A percentile compares a stretch with the other conserved stretches of the same genome.
phyloP scores from a whole-genome alignment of 2,329 filamentous ascomycete genomes.

The Colletotrichum acutatum region DNA sequence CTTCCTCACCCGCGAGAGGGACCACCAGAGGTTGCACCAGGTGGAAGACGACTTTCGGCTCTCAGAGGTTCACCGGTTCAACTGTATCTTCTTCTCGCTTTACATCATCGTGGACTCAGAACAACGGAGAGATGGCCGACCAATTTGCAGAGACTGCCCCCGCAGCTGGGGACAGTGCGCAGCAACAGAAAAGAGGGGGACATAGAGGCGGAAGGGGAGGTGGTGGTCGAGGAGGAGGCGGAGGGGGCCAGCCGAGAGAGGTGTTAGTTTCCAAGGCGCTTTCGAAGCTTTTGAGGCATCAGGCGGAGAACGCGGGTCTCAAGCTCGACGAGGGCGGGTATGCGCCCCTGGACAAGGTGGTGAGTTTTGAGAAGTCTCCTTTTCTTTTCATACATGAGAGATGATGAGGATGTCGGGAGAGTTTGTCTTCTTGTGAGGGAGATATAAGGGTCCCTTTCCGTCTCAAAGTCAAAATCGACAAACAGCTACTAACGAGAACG shows the following conservation, averaged over 20 bases:
- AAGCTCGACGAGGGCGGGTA: constrained; percentile 69
- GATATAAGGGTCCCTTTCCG: neutral
- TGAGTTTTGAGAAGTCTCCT: constrained; percentile 52
- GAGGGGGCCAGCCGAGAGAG: constrained; percentile 52
- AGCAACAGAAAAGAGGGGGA: constrained; percentile 26
- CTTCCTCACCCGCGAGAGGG: neutral
- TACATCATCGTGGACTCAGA: neutral
- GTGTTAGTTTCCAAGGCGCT: constrained; percentile 64
- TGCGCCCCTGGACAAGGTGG: constrained; percentile 67
- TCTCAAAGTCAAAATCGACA: neutral
- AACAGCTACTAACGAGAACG: neutral
- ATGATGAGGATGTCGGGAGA: too few relatives aligned
- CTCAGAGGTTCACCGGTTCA: neutral
- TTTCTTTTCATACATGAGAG: neutral
- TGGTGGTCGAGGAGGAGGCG: constrained; percentile 42
- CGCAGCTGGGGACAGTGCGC: constrained; percentile 34
- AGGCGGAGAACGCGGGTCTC: constrained; percentile 67
- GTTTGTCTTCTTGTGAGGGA: too few relatives aligned
- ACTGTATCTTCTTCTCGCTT: neutral
- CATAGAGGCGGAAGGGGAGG: constrained; percentile 43
- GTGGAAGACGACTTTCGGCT: neutral
- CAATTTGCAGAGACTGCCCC: constrained; percentile 3
- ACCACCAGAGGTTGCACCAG: neutral
- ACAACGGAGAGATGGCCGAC: constrained; percentile 17
- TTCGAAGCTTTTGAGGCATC: constrained; percentile 65